Percentiles rank a stretch among this genome's conserved stretches.
Conservation (phyloP, 148 eudicot species). For the Rhododendron kiyosumense region DNA sequence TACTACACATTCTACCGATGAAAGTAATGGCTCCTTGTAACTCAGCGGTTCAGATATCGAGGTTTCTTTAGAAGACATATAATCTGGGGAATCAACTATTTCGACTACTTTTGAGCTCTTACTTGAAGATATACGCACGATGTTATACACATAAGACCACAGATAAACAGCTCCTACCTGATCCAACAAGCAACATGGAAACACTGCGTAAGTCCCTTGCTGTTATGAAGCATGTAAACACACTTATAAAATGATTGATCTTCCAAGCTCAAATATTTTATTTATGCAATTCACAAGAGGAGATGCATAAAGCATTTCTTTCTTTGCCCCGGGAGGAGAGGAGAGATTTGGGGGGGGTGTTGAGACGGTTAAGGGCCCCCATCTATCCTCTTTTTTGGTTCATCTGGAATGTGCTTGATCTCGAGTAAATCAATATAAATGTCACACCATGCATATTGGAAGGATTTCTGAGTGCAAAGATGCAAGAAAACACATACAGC, state of each 20-base stretch:
- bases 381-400: neutral
- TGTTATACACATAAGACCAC: conserved; percentile 83
- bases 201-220: neutral
- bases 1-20: conserved; percentile 3
- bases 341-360: neutral
- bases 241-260: neutral
- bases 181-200: conserved; percentile 6
- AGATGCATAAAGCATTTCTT: neutral
- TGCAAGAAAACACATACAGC: conserved; percentile 45
- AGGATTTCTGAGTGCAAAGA: neutral
- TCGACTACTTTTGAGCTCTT: conserved; percentile 27
- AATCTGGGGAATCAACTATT: conserved; percentile 19
- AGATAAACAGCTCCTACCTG: conserved; percentile 80
- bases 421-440: neutral
- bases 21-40: conserved; percentile 34
- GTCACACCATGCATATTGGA: neutral
- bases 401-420: neutral
- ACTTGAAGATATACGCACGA: conserved; percentile 54
- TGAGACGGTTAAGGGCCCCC: neutral
- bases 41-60: conserved; percentile 8
- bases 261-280: neutral
- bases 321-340: too few species aligned
- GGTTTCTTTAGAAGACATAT: conserved; percentile 14
- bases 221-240: neutral
- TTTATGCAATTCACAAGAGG: neutral